Conservation (phyloP, 1,139 yeast genomes). For the Scheffersomyces segobiensis region DNA sequence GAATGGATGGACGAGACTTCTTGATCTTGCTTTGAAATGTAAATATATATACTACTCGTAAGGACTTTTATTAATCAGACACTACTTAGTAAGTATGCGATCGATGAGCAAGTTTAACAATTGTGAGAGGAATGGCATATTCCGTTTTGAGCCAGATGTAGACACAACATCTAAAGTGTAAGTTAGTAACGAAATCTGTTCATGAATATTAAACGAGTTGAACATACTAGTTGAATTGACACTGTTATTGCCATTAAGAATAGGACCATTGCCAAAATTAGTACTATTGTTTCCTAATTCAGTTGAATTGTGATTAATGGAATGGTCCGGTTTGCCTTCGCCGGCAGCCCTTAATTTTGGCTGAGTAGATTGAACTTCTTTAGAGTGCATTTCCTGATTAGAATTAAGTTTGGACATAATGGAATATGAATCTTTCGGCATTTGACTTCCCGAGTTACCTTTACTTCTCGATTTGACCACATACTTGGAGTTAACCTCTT, state of each 20-base stretch:
- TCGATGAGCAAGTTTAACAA: background rate
- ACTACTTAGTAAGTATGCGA: background rate
- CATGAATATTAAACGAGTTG: background rate
- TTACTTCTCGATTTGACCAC: background rate
- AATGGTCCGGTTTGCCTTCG: background rate
- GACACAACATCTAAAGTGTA: background rate
- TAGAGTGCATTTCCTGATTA: background rate
- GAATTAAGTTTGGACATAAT: background rate
- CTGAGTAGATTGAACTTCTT: background rate
- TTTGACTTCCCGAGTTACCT: background rate
- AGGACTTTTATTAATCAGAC: background rate
- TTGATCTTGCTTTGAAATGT: background rate
- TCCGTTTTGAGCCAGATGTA: background rate
- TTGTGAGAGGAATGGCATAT: background rate
- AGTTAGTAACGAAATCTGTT: background rate
- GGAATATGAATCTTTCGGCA: background rate
- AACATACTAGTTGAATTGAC: background rate
- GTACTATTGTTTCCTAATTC: background rate
- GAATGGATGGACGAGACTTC: conserved; percentile 85
- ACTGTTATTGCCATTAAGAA: background rate
- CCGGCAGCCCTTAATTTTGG: background rate
- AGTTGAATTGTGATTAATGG: background rate
- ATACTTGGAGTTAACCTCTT: background rate
- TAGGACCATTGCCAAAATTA: background rate
- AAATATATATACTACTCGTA: background rate